Conservation (phyloP, 768 basidiomycete species). For the Collybiopsis confluens region DNA sequence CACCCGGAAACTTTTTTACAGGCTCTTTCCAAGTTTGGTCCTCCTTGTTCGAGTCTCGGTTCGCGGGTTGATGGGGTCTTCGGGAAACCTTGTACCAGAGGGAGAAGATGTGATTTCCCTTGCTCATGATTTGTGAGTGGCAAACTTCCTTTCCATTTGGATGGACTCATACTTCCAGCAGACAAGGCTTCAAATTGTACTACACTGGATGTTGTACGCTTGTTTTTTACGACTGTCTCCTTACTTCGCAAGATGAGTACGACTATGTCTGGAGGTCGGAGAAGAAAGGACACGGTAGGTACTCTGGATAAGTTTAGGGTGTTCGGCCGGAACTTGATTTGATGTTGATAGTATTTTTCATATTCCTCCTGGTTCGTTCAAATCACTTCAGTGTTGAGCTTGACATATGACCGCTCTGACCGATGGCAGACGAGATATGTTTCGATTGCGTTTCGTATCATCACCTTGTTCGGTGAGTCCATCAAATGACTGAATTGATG, state of each 20-base stretch:
- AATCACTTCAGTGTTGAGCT: background rate
- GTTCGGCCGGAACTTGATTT: background rate
- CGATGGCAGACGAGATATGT: constrained; percentile 19
- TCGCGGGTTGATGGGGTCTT: too few relatives aligned
- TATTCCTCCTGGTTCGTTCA: constrained; percentile 13
- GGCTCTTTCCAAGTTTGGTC: too few relatives aligned
- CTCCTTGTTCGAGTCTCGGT: too few relatives aligned
- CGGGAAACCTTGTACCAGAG: too few relatives aligned
- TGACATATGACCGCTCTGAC: background rate
- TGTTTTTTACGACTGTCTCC: constrained; percentile 6
- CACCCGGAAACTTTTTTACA: too few relatives aligned
- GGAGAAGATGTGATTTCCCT: constrained; percentile 3
- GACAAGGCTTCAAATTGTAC: constrained; percentile 8
- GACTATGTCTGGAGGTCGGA: background rate
- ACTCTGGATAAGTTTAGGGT: background rate
- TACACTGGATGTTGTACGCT: constrained; percentile 4
- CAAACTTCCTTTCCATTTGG: background rate
- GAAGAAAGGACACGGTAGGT: constrained; percentile 4
- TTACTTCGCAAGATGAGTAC: constrained; percentile 2
- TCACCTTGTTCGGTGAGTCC: constrained; percentile 21
- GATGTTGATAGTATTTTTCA: constrained; percentile 15
- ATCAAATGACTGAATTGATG: background rate
- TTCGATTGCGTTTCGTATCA: constrained; percentile 22
- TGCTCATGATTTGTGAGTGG: constrained; percentile 5
- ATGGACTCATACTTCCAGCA: background rate